Evolutionary conservation across 495 filamentous ascomycete species (phyloP).

Genomic region (Penicillium daleae): DNA sequence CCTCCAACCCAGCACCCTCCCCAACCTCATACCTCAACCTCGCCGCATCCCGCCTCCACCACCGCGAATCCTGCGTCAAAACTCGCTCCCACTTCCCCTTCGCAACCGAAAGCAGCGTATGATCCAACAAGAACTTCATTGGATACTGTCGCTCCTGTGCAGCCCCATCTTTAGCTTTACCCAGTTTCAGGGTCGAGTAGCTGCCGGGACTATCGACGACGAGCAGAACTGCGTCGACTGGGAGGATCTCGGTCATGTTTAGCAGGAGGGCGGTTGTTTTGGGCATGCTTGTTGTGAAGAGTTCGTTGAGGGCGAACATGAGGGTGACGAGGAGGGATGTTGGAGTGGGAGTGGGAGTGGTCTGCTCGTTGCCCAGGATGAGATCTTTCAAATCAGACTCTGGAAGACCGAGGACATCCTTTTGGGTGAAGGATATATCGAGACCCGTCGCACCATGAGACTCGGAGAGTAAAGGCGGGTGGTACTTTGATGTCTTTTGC

Average conservation of each 20-base stretch:
- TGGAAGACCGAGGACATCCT: slow-evolving; percentile 63
- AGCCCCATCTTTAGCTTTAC: slow-evolving; percentile 38
- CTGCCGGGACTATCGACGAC: slow-evolving; percentile 92
- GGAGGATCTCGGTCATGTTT: slow-evolving; percentile 57
- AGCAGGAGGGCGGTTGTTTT: slow-evolving; percentile 77
- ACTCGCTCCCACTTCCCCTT: slow-evolving; percentile 70
- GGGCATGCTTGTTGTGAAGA: slow-evolving; percentile 76
- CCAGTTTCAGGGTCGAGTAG: slow-evolving; percentile 79
- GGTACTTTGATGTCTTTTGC: slow-evolving; percentile 29
- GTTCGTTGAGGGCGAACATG: slow-evolving; percentile 96
- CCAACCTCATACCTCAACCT: slow-evolving; percentile 77
- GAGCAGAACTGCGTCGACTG: slow-evolving; percentile 67
- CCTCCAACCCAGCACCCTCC: slow-evolving; percentile 66
- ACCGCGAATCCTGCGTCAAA: slow-evolving; percentile 71
- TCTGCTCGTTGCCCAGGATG: slow-evolving; percentile 25
- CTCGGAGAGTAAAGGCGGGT: slow-evolving; percentile 56
- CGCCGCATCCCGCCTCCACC: slow-evolving; percentile 74
- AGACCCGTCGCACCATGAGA: slow-evolving; percentile 33
- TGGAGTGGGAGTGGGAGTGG: slow-evolving; percentile 1
- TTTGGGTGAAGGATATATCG: slow-evolving; percentile 55
- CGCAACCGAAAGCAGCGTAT: slow-evolving; percentile 65
- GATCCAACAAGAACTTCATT: slow-evolving; percentile 91
- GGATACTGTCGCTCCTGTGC: slow-evolving; percentile 73
- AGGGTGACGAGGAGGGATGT: slow-evolving; percentile 68
- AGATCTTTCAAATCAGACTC: slow-evolving; percentile 44